Percentiles rank a stretch among this genome's conserved stretches.
phyloP scores from a whole-genome alignment of 192 early-diverging fungal genomes.

The Entrophospora sp. region DNA sequence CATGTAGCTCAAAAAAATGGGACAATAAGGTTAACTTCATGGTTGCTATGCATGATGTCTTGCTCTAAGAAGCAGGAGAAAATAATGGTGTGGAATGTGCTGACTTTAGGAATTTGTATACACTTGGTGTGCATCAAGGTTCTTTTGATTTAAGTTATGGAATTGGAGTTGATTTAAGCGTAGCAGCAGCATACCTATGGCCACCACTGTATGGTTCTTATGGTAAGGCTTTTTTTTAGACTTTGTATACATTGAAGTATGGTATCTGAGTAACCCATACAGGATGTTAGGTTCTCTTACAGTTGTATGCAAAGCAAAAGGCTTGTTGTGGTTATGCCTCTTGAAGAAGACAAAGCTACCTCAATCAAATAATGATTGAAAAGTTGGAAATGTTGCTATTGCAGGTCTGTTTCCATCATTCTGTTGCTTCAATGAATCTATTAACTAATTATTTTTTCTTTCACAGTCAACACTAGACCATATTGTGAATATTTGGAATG shows the following conservation, averaged over 20 bases:
- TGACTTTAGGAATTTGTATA: not conserved
- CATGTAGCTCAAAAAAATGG: not conserved
- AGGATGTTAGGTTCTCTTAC: not conserved
- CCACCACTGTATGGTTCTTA: no score
- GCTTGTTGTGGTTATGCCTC: no score
- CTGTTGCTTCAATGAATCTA: not conserved
- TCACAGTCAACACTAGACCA: not conserved
- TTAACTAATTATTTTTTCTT: not conserved
- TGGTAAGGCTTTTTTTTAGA: no score
- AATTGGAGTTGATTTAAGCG: no score
- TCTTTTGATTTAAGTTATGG: no score
- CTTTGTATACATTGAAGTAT: not conserved
- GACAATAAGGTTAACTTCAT: not conserved
- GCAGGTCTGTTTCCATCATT: not conserved
- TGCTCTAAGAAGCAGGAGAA: no score
- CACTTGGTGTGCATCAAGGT: not conserved
- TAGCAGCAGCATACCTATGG: no score
- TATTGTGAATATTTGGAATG: not conserved
- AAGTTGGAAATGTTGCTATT: not conserved
- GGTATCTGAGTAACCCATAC: not conserved
- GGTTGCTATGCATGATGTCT: not conserved
- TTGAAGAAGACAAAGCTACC: not conserved
- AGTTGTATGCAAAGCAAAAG: not conserved
- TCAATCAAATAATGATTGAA: not conserved
- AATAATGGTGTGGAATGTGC: not conserved